Conservation (phyloP, 257 asterid species). For the Cruciata laevipes region DNA sequence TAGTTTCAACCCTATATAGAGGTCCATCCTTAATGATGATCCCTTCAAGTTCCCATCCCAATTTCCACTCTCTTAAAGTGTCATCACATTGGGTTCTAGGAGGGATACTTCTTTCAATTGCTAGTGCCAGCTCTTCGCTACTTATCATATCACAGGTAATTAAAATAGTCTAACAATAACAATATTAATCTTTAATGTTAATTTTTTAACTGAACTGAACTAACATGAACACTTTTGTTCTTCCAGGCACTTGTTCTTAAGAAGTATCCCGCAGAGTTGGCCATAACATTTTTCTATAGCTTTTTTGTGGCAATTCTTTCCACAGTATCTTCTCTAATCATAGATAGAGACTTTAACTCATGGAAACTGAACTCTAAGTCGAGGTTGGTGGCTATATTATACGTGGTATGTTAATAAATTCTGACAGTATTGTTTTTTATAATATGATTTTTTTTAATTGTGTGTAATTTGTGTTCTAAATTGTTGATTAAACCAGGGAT, state of each 20-base stretch:
- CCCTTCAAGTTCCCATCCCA: slow-evolving; percentile 18
- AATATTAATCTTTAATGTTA: too few species aligned
- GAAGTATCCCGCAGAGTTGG: slow-evolving; percentile 49
- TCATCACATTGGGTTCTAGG: slow-evolving; percentile 55
- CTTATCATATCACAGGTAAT: slow-evolving; percentile 55
- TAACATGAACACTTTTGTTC: too few species aligned
- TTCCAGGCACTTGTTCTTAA: slow-evolving; percentile 49
- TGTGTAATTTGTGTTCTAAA: neutral
- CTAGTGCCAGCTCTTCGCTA: slow-evolving; percentile 30
- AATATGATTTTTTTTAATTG: neutral
- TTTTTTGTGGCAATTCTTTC: slow-evolving; percentile 40
- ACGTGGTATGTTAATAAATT: slow-evolving; percentile 35
- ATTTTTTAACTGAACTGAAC: too few species aligned
- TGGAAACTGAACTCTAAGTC: slow-evolving; percentile 42
- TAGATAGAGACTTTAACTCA: slow-evolving; percentile 32
- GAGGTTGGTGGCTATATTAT: slow-evolving; percentile 48
- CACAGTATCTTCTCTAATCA: slow-evolving; percentile 31
- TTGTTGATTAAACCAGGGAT: slow-evolving; percentile 26
- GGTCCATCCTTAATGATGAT: slow-evolving; percentile 40
- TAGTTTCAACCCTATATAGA: slow-evolving; percentile 40
- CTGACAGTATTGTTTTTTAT: too few species aligned
- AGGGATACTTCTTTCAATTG: slow-evolving; percentile 43
- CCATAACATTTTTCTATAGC: slow-evolving; percentile 60
- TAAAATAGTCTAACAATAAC: too few species aligned
- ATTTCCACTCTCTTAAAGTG: slow-evolving; percentile 19